Evolutionary conservation across 768 basidiomycete species (phyloP).

Genomic region (Russula compacta): DNA sequence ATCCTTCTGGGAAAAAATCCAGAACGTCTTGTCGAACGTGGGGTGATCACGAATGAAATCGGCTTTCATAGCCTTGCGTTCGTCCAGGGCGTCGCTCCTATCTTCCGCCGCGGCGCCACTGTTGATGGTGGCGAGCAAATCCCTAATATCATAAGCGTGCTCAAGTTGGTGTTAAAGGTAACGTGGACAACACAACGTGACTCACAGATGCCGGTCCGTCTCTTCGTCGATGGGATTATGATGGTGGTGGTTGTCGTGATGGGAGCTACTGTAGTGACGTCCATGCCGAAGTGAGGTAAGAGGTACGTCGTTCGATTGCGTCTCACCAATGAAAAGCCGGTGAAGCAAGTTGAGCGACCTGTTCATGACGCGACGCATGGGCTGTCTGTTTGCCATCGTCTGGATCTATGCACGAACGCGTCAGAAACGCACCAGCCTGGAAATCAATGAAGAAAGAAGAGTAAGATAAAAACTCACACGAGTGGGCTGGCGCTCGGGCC

Average conservation of each 20-base stretch:
- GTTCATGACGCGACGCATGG: conserved; percentile 42
- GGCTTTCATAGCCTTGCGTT: conserved; percentile 66
- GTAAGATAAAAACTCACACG: conserved; percentile 24
- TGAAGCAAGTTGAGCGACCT: conserved; percentile 55
- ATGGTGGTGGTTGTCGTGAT: not conserved
- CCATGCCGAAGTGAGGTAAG: conserved; percentile 42
- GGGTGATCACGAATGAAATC: conserved; percentile 88
- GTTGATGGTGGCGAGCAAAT: conserved; percentile 57
- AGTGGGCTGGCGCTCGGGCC: conserved; percentile 25
- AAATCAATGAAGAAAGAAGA: not conserved
- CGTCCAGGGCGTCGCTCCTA: conserved; percentile 51
- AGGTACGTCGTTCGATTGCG: conserved; percentile 45
- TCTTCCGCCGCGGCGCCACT: conserved; percentile 46
- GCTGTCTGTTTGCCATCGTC: conserved; percentile 20
- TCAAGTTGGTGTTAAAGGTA: not conserved
- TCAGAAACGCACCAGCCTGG: too few relatives aligned
- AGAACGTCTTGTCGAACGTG: conserved; percentile 82
- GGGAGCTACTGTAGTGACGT: conserved; percentile 27
- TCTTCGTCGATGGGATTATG: conserved; percentile 41
- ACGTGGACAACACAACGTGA: not conserved
- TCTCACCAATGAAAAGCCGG: conserved; percentile 52
- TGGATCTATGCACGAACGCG: not conserved
- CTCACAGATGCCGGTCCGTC: conserved; percentile 67
- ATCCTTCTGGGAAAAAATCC: conserved; percentile 79
- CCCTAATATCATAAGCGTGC: conserved; percentile 32